Evolutionary conservation across 1,284 basidiomycete species (phyloP).

Genomic region (Tremellales sp.): DNA sequence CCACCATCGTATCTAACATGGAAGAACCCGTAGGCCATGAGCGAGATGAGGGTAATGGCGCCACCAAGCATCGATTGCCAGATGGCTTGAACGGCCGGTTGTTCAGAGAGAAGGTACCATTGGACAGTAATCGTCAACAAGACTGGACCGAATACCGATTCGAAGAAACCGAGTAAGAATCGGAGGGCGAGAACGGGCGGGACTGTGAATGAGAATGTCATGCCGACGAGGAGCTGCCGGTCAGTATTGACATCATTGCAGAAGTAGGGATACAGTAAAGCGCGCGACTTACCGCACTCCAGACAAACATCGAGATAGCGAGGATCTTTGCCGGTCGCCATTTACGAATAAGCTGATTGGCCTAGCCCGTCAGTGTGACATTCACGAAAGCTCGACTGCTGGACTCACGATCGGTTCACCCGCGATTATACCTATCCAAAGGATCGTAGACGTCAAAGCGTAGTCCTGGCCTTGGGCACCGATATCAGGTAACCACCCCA

Average conservation of each 20-base stretch:
- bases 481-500: constrained; percentile 35
- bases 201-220: constrained; percentile 63
- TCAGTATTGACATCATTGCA: too few relatives aligned
- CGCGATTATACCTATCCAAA: constrained; percentile 27
- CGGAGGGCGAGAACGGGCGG: constrained; percentile 53
- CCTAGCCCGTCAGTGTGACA: constrained; percentile 3
- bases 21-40: constrained; percentile 26
- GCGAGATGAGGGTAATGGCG: constrained; percentile 3
- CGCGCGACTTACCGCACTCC: constrained; percentile 13
- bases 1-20: constrained; percentile 10
- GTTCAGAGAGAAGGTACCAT: constrained; percentile 24
- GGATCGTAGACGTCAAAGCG: constrained; percentile 26
- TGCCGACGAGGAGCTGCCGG: constrained; percentile 56
- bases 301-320: constrained; percentile 13
- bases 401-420: constrained; percentile 24
- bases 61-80: constrained; percentile 21
- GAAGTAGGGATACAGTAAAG: not conserved
- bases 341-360: constrained; percentile 18
- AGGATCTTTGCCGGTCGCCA: constrained; percentile 21
- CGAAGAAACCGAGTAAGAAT: constrained; percentile 24
- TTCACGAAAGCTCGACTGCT: not conserved
- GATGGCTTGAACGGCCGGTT: constrained; percentile 13
- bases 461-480: constrained; percentile 34
- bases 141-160: constrained; percentile 22
- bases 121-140: constrained; percentile 24